phyloP scores from a whole-genome alignment of 1,284 basidiomycete genomes.

The Tremellales sp. region DNA sequence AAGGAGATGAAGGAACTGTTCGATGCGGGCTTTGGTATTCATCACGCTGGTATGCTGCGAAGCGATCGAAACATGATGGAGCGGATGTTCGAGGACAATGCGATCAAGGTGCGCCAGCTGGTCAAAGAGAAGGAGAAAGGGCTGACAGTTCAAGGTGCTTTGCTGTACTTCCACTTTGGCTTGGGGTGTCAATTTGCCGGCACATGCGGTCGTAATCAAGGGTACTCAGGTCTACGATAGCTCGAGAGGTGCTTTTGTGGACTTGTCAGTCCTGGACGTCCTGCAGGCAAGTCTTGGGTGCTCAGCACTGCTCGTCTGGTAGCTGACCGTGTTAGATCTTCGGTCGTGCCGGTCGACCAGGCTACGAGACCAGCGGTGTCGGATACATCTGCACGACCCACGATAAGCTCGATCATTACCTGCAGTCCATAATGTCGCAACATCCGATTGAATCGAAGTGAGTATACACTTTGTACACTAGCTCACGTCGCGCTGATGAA shows the following conservation, averaged over 20 bases:
- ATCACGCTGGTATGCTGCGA: slow-evolving; percentile 97
- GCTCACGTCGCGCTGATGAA: too few species aligned
- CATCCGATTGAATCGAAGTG: slow-evolving; percentile 96
- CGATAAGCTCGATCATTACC: slow-evolving; percentile 90
- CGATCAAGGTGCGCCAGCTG: slow-evolving; percentile 71
- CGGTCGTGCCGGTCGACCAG: slow-evolving; percentile 94
- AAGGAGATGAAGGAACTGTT: slow-evolving; percentile 97
- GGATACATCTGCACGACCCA: slow-evolving; percentile 94
- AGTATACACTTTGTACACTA: slow-evolving; percentile 27
- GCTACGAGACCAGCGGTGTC: slow-evolving; percentile 90
- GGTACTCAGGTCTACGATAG: slow-evolving; percentile 96
- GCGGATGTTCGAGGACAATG: slow-evolving; percentile 82
- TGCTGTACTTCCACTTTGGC: slow-evolving; percentile 98
- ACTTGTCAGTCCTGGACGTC: slow-evolving; percentile 93
- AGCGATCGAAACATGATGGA: slow-evolving; percentile 95
- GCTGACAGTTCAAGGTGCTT: slow-evolving; percentile 62
- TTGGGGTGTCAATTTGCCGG: slow-evolving; percentile 99
- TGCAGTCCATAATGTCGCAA: slow-evolving; percentile 84
- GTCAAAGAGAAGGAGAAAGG: not conserved
- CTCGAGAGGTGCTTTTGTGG: slow-evolving; percentile 79
- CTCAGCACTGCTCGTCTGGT: not conserved
- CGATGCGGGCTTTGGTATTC: slow-evolving; percentile 90
- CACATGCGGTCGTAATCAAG: slow-evolving; percentile 97
- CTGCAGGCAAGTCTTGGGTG: slow-evolving; percentile 58
- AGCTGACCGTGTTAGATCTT: slow-evolving; percentile 59